These are phyloP conservation scores for Zostera marina DNA, from an alignment of 116 monocot genomes.

Conservation along the genomic window DNA sequence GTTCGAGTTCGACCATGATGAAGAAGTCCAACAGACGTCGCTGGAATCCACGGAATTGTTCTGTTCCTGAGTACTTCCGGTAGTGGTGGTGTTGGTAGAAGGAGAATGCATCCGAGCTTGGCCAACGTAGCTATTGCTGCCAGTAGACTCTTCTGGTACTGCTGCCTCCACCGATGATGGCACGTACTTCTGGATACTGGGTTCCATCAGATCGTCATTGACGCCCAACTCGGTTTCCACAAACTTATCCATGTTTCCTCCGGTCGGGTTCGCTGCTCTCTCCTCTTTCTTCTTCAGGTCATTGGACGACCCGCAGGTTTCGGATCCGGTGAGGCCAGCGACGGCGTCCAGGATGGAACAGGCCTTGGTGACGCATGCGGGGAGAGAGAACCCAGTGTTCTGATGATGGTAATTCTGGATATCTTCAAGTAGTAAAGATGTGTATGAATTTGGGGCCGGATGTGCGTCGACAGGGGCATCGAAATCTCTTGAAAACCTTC, in stretches of 20 bases:
- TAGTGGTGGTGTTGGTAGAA: too few species aligned
- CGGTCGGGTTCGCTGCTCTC: neutral
- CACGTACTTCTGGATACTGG: constrained; percentile 54
- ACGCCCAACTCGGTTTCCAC: constrained; percentile 32
- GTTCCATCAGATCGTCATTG: constrained; percentile 42
- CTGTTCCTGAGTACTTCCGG: too few species aligned
- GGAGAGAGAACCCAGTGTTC: constrained; percentile 45
- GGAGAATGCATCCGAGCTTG: constrained; percentile 24
- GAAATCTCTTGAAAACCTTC: constrained; percentile 63
- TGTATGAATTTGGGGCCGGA: constrained; percentile 20
- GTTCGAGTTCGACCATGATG: neutral
- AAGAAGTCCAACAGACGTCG: neutral
- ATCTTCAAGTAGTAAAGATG: constrained; percentile 60
- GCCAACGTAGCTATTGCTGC: constrained; percentile 71
- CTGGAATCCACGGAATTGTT: neutral
- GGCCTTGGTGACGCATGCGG: constrained; percentile 84
- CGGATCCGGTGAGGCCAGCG: constrained; percentile 69
- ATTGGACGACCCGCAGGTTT: constrained; percentile 2
- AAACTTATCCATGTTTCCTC: constrained; percentile 16
- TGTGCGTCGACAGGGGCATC: constrained; percentile 18
- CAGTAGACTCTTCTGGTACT: constrained; percentile 68
- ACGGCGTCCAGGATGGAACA: constrained; percentile 89
- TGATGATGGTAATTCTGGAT: constrained; percentile 75
- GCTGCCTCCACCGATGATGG: constrained; percentile 16
- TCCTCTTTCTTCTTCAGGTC: neutral